phyloP scores from a whole-genome alignment of 306 rosid species.

The Amphicarpaea edgeworthii region DNA sequence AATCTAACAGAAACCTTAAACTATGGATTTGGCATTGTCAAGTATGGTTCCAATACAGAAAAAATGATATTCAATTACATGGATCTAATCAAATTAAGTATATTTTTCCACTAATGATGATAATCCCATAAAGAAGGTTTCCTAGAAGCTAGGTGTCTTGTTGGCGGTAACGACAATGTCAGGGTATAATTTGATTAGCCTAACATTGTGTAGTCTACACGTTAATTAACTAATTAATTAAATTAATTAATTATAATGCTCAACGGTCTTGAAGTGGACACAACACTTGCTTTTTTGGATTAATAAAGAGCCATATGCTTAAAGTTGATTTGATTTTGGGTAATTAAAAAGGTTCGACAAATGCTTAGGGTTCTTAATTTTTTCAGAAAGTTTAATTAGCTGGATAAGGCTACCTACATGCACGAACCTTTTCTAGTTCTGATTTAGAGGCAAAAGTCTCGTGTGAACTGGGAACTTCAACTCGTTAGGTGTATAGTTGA shows the following conservation, averaged over 20 bases:
- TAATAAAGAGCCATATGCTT: constrained; percentile 40
- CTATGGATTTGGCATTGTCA: constrained; percentile 40
- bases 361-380: constrained; percentile 37
- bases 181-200: constrained; percentile 38
- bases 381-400: constrained; percentile 44
- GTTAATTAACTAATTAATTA: constrained; percentile 6
- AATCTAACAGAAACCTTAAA: constrained; percentile 41
- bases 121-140: constrained; percentile 38
- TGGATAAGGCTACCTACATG: constrained; percentile 40
- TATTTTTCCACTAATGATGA: constrained; percentile 35
- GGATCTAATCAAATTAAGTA: constrained; percentile 27
- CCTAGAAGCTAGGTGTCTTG: constrained; percentile 54
- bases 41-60: constrained; percentile 9
- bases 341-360: constrained; percentile 21
- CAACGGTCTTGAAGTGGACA: constrained; percentile 45
- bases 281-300: constrained; percentile 44
- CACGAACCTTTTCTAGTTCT: constrained; percentile 32
- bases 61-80: constrained; percentile 40
- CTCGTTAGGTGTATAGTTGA: constrained; percentile 24
- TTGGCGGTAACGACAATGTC: constrained; percentile 46
- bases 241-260: constrained; percentile 30
- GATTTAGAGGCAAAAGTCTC: constrained; percentile 39
- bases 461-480: constrained; percentile 35
- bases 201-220: constrained; percentile 9
- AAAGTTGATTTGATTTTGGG: constrained; percentile 44